phyloP scores from a whole-genome alignment of 495 filamentous ascomycete species.

The Penicillium subrubescens region DNA sequence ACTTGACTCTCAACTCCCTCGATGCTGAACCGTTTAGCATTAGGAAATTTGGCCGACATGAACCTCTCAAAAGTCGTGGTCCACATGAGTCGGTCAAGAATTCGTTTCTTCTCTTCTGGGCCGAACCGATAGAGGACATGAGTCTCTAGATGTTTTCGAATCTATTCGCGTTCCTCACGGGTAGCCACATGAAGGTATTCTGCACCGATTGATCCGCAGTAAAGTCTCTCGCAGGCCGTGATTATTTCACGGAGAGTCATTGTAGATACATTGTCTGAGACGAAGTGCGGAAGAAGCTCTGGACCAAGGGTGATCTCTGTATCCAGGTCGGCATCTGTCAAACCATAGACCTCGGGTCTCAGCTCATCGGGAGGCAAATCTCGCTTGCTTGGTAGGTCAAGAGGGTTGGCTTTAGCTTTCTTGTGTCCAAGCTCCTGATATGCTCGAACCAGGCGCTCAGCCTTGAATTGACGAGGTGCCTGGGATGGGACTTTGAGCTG shows the following conservation, averaged over 20 bases:
- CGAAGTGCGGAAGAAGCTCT: constrained; percentile 53
- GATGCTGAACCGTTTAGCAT: constrained; percentile 1
- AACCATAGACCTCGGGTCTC: neutral
- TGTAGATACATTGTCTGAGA: constrained; percentile 33
- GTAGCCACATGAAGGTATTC: constrained; percentile 4
- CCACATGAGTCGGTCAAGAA: constrained; percentile 2
- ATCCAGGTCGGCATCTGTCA: constrained; percentile 1
- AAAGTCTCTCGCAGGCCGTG: neutral
- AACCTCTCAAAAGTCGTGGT: neutral
- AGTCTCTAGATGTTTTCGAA: neutral
- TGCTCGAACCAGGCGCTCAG: constrained; percentile 1
- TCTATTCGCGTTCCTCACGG: neutral
- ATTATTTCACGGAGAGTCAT: neutral
- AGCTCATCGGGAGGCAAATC: neutral
- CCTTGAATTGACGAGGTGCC: neutral
- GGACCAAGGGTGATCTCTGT: neutral
- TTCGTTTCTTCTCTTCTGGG: neutral
- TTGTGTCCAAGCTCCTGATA: constrained; percentile 2
- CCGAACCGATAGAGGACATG: neutral
- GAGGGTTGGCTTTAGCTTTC: neutral
- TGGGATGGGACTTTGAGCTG: neutral
- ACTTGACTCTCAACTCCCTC: neutral
- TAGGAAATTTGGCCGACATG: constrained; percentile 1
- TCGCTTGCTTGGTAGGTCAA: neutral
- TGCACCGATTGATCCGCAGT: neutral